A percentile compares a stretch with the other conserved stretches of the same genome.
These are phyloP conservation scores for Wickerhamiella parazyma DNA, from an alignment of 805 yeast genomes.

Conservation along the genomic window DNA sequence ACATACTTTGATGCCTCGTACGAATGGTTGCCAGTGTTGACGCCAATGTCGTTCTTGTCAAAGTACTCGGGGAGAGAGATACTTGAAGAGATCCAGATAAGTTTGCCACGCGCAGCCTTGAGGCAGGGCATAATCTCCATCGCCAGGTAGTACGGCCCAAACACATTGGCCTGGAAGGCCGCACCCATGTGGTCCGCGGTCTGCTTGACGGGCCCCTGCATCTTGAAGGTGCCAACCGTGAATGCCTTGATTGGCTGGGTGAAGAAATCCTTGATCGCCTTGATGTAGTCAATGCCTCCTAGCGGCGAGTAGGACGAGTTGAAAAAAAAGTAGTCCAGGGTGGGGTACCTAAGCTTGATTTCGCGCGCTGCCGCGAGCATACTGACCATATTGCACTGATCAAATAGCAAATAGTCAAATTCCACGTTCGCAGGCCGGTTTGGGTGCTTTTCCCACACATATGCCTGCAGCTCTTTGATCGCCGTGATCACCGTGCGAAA, in stretches of 20 bases:
- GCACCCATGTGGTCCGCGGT: slow-evolving; percentile 70
- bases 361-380: slow-evolving; percentile 63
- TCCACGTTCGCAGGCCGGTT: slow-evolving; percentile 49
- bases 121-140: slow-evolving; percentile 48
- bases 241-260: slow-evolving; percentile 63
- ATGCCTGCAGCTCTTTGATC: slow-evolving; percentile 37
- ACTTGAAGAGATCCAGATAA: slow-evolving; percentile 76
- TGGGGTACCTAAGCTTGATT: slow-evolving; percentile 44
- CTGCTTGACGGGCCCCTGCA: slow-evolving; percentile 65
- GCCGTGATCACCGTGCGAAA: slow-evolving; percentile 71
- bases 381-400: slow-evolving; percentile 81
- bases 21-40: slow-evolving; percentile 47
- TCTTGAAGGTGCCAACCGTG: slow-evolving; percentile 78
- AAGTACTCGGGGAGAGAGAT: slow-evolving; percentile 67
- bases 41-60: slow-evolving; percentile 61
- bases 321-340: slow-evolving; percentile 65
- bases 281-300: slow-evolving; percentile 74
- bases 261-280: slow-evolving; percentile 55
- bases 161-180: slow-evolving; percentile 91
- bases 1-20: slow-evolving; percentile 88
- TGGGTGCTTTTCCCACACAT: slow-evolving; percentile 18
- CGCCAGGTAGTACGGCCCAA: slow-evolving; percentile 81
- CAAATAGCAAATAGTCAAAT: slow-evolving; percentile 81
- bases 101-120: slow-evolving; percentile 25
- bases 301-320: slow-evolving; percentile 88